Base-by-base conservation (phyloP, 2,329 filamentous ascomycete species). In the Aspergillus eucalypticola region DNA sequence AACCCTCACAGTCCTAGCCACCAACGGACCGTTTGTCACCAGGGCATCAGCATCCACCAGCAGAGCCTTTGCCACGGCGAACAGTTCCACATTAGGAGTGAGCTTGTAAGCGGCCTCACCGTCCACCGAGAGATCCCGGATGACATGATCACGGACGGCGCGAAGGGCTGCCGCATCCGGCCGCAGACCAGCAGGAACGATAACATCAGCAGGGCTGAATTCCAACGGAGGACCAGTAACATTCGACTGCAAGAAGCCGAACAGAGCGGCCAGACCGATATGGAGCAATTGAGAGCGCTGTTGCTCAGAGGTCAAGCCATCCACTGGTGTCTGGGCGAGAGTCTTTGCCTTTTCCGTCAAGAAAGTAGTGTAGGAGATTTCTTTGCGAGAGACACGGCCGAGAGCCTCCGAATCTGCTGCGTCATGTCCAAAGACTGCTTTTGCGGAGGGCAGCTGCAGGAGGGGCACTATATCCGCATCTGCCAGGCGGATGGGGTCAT, bases 31-130 rank as follows among this genome's bases (percentile, higher is more conserved):
- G 71, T 79, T 79, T 62, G 10, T 56, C 8, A 80, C 78, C 64
- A 79, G 72, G 32, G 83, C 76, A 7, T 73, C 73, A 13, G 77
- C 78, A 69, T 79, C 81, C 11, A 79, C 85, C 60, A 87, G 71
- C 8, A 86, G 75, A 44, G 83, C 82, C 70, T 89, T 84, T 27
- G 93, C 91, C 6, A 97, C 80, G 64, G 87, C 88, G 63, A 98
- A 90, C 1, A 98, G 83, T 72, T 97, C 92, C 13, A 96, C 82
- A 65, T 90, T 85, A 0, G 93, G 92, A 19, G 92, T 92, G 60
- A 96, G 83, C 51, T 88, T 86, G 75, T 98, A 99, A 0, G 90
- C 89, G 0, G 90, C 89, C 49, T 96, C 89, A 10, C 95, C 95
- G 73, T 99, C 95, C 0, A 92, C 83, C 23, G 88, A 86, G 8